These are phyloP conservation scores for Ceratobasidium sp. DNA, from an alignment of 1,284 basidiomycete species.

Conservation along the genomic window DNA sequence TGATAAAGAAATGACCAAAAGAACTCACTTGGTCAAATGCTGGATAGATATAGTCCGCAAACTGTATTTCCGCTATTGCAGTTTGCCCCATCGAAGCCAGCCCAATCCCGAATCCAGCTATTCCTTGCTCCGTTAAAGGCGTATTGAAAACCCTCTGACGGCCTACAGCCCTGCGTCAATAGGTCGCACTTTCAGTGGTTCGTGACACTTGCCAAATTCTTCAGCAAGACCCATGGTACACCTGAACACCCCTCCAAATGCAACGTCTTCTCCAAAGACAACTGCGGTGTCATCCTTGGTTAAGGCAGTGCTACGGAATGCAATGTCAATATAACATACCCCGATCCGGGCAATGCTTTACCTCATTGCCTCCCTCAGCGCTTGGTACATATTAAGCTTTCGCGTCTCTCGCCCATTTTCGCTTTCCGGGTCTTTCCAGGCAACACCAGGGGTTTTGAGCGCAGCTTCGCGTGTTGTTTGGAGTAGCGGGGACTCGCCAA, in stretches of 20 bases:
- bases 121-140: constrained; percentile 92
- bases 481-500: constrained; percentile 72
- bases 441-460: constrained; percentile 75
- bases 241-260: constrained; percentile 93
- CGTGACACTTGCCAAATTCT: constrained; percentile 75
- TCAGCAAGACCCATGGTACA: constrained; percentile 92
- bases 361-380: constrained; percentile 89
- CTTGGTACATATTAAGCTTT: constrained; percentile 92
- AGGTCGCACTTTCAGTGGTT: constrained; percentile 11
- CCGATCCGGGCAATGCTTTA: constrained; percentile 52
- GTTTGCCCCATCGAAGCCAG: constrained; percentile 93
- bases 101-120: constrained; percentile 94
- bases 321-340: constrained; percentile 27
- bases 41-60: constrained; percentile 87
- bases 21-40: constrained; percentile 86
- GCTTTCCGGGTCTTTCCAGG: constrained; percentile 71
- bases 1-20: constrained; percentile 2
- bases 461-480: constrained; percentile 72
- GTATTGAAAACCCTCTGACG: constrained; percentile 96
- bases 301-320: constrained; percentile 72
- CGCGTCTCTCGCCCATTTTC: constrained; percentile 76
- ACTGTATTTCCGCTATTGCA: constrained; percentile 93
- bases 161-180: constrained; percentile 60
- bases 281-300: constrained; percentile 86
- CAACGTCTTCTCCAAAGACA: constrained; percentile 94